Base-by-base conservation (phyloP, 495 filamentous ascomycete genomes). In the Usnea hakonensis region DNA sequence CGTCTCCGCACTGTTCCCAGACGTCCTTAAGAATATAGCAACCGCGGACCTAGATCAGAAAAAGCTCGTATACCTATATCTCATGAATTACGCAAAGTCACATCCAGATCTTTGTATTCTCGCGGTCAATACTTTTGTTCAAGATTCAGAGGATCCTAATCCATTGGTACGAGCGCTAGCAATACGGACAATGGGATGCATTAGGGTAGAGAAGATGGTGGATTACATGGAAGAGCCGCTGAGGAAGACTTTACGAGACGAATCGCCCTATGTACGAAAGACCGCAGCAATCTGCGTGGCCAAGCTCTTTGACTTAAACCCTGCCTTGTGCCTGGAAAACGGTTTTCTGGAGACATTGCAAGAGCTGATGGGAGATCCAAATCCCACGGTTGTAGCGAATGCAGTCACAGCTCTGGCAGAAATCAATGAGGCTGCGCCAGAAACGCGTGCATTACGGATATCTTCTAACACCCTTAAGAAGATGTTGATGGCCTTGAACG, bases 11-110 rank as follows among this genome's bases (percentile, higher is more conserved):
- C 79, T 99, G 40, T 99, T 99, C 74, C 94, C 94, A 21, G 94
- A 99, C 70, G 93, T 99, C 16, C 83, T 99, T 63, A 99, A 99
- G 79, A 99, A 99, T 68, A 97, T 99, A 75, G 92, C 95, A 50
- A 97, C 94, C 9, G 78, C 76, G 33, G 94, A 99, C 73, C 77
- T 99, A 61, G 94, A 97, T 72, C 94, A 99, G 80, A 99, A 99
- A 83, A 99, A 99, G 79, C 87, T 99, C 65, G 94, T 99, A 16
- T 99, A 99, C 73, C 82, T 99, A 35, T 99, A 99, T 72, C 78
- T 99, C 38, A 99, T 99, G 92, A 99, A 99, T 76, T 99, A 99
- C 75, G 94, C 94, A 69, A 99, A 99, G 83, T 96, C 95, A 56
- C 94, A 99, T 74, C 94, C 94, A 19, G 94, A 99, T 71, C 87